Conservation (phyloP, 1,139 yeast species). For the Magnusiomyces sp. region DNA sequence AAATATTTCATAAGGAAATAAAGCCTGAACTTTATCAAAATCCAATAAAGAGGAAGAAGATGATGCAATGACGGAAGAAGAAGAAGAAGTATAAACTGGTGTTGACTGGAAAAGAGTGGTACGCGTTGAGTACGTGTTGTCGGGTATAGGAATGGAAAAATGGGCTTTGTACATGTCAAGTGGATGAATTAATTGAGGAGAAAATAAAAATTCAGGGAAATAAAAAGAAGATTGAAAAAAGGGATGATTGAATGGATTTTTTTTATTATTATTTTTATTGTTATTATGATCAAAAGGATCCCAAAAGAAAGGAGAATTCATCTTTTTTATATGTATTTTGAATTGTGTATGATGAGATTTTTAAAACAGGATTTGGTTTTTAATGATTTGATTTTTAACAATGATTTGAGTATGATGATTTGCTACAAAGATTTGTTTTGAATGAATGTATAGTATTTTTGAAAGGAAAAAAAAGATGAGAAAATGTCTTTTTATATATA, state of each 20-base stretch:
- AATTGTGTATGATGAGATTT: not conserved
- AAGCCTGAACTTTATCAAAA: not conserved
- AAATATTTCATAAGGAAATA: slow-evolving; percentile 1
- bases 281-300: not conserved
- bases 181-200: not conserved
- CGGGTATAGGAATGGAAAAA: not conserved
- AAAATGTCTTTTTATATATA: slow-evolving; percentile 4
- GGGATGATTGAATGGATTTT: not conserved
- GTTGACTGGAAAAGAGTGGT: too few relatives aligned
- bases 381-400: not conserved
- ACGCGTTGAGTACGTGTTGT: too few relatives aligned
- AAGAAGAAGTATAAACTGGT: too few relatives aligned
- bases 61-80: too few relatives aligned
- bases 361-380: not conserved
- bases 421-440: not conserved
- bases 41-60: too few relatives aligned
- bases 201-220: not conserved
- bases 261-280: not conserved
- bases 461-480: not conserved
- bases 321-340: not conserved
- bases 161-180: not conserved
- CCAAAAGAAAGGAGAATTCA: not conserved
- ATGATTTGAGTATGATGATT: not conserved
- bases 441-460: not conserved
- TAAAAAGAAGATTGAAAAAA: not conserved